phyloP scores from a whole-genome alignment of 805 yeast species.

The Yarrowia sp. region DNA sequence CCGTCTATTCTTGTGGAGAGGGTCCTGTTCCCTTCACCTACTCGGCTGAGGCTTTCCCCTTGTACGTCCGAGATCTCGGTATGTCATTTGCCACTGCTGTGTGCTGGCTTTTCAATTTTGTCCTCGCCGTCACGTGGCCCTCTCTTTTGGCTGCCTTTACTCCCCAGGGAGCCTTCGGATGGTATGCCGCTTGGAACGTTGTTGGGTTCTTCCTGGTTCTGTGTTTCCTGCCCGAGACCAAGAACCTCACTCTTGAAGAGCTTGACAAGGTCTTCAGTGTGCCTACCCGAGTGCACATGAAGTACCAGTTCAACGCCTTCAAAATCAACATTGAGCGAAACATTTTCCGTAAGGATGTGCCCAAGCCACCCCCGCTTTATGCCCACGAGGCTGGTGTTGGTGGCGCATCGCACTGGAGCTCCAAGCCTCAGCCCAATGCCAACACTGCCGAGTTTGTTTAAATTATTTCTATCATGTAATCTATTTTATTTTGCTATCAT shows the following conservation, averaged over 20 bases:
- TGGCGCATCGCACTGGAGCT: slow-evolving; percentile 6
- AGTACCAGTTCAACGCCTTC: slow-evolving; percentile 43
- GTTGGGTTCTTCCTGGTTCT: slow-evolving; percentile 63
- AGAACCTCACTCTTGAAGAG: slow-evolving; percentile 69
- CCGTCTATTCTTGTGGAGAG: slow-evolving; percentile 77
- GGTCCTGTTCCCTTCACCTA: slow-evolving; percentile 91
- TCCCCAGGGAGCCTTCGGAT: slow-evolving; percentile 83
- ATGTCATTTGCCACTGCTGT: slow-evolving; percentile 73
- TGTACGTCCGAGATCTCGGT: slow-evolving; percentile 74
- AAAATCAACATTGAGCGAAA: slow-evolving; percentile 31
- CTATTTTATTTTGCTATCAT: not conserved
- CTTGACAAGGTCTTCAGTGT: slow-evolving; percentile 71
- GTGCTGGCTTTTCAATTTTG: slow-evolving; percentile 53
- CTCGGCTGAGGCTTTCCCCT: slow-evolving; percentile 79
- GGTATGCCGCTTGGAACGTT: slow-evolving; percentile 83
- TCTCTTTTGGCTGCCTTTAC: slow-evolving; percentile 60
- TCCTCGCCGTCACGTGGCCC: slow-evolving; percentile 77
- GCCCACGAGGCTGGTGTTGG: slow-evolving; percentile 20
- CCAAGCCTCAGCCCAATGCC: not conserved
- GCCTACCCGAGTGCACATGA: slow-evolving; percentile 51
- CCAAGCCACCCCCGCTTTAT: slow-evolving; percentile 12
- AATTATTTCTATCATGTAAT: not conserved
- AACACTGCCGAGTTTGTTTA: slow-evolving; percentile 2
- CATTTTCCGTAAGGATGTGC: slow-evolving; percentile 30
- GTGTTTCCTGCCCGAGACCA: slow-evolving; percentile 59